phyloP scores from a whole-genome alignment of 2,329 filamentous ascomycete species.

The Coniochaeta hoffmannii region DNA sequence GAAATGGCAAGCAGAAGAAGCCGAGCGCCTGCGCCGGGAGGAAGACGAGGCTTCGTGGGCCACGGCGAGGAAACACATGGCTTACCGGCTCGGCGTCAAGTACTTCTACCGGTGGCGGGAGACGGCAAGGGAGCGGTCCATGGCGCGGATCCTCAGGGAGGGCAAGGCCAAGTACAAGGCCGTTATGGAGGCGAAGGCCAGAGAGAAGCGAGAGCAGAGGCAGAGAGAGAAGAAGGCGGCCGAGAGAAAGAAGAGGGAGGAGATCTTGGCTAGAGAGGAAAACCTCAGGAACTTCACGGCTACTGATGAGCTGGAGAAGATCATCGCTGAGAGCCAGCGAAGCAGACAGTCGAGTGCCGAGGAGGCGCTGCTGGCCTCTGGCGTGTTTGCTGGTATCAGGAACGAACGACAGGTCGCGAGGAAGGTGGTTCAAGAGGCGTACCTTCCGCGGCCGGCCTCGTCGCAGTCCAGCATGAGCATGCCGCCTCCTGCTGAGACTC shows the following conservation, averaged over 20 bases:
- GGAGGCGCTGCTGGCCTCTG: conserved; percentile 31
- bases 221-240: conserved; percentile 21
- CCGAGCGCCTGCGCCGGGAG: conserved; percentile 33
- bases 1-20: conserved; percentile 30
- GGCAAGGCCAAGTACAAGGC: conserved; percentile 43
- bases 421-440: conserved; percentile 24
- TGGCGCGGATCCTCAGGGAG: conserved; percentile 41
- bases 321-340: conserved; percentile 17
- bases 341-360: conserved; percentile 24
- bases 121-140: conserved; percentile 37
- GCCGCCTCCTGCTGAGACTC: conserved; percentile 5
- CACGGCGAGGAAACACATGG: conserved; percentile 39
- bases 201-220: conserved; percentile 23
- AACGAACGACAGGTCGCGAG: conserved; percentile 28
- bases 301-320: conserved; percentile 8
- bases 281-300: conserved; percentile 4
- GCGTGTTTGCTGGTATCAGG: conserved; percentile 31
- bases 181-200: conserved; percentile 26
- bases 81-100: conserved; percentile 42
- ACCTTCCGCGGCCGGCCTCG: conserved; percentile 3
- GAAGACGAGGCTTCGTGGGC: conserved; percentile 40
- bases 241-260: conserved; percentile 21
- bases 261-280: conserved; percentile 20
- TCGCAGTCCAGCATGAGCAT: background rate
- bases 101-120: conserved; percentile 52